These are phyloP conservation scores for Acacia melanoxylon DNA, from an alignment of 306 rosid species.

Conservation along the genomic window DNA sequence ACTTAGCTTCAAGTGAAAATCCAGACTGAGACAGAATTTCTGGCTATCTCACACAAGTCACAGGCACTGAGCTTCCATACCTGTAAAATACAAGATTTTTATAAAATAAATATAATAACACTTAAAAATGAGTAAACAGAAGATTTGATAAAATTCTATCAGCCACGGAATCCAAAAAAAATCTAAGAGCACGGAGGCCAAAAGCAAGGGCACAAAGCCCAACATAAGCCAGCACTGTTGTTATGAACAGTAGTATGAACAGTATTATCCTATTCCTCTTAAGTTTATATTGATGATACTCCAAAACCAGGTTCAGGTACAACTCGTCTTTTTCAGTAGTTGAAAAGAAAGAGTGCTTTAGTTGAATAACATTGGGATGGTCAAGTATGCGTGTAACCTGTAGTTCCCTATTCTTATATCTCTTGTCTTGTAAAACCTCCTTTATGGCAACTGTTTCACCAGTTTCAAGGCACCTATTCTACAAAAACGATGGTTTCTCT, in stretches of 20 bases:
- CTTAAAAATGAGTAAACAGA: slow-evolving; percentile 18
- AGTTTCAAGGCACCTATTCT: slow-evolving; percentile 92
- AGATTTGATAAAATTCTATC: slow-evolving; percentile 19
- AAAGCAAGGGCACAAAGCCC: too few species aligned
- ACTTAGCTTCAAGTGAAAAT: slow-evolving; percentile 78
- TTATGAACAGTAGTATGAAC: too few species aligned
- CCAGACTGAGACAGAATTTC: slow-evolving; percentile 95
- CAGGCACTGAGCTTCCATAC: slow-evolving; percentile 90
- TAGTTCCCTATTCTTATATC: slow-evolving; percentile 92
- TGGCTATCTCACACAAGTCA: slow-evolving; percentile 82
- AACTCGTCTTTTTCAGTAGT: slow-evolving; percentile 86
- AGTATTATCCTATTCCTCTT: too few species aligned
- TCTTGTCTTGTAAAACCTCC: slow-evolving; percentile 91
- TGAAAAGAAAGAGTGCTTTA: slow-evolving; percentile 87
- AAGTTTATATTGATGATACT: too few species aligned
- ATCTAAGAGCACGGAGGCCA: too few species aligned
- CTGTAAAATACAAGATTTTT: slow-evolving; percentile 37
- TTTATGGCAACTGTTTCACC: slow-evolving; percentile 85
- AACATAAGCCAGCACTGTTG: too few species aligned
- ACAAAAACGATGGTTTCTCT: slow-evolving; percentile 2
- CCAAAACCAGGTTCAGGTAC: slow-evolving; percentile 93
- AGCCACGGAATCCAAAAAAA: not conserved
- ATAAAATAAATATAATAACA: slow-evolving; percentile 14
- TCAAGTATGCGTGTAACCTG: slow-evolving; percentile 83
- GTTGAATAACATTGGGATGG: slow-evolving; percentile 73